Percentiles rank a stretch among this genome's conserved stretches.
Evolutionary conservation across 345 rosid species (phyloP).

Genomic region (Abelmoschus esculentus): DNA sequence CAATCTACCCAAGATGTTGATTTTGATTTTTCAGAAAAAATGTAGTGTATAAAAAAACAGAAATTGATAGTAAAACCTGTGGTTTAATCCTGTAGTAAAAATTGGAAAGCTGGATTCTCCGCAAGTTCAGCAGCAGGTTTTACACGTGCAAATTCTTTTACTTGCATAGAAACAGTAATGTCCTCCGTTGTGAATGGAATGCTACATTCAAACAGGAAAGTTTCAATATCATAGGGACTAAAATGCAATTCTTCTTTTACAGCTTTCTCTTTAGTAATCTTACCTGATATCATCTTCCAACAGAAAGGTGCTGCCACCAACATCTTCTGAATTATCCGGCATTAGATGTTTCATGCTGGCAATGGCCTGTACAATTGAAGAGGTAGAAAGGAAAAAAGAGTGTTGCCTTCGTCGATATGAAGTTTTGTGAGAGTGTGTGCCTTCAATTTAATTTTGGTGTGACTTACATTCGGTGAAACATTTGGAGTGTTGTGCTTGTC

Average conservation of each 20-base stretch:
- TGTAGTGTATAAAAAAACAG: not conserved
- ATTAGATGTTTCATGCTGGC: slow-evolving; percentile 65
- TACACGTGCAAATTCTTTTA: slow-evolving; percentile 52
- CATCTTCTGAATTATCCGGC: slow-evolving; percentile 48
- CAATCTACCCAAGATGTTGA: slow-evolving; percentile 21
- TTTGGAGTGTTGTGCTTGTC: slow-evolving; percentile 44
- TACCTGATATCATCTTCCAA: slow-evolving; percentile 79
- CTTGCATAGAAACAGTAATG: slow-evolving; percentile 39
- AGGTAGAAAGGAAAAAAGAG: not conserved
- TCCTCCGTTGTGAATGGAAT: slow-evolving; percentile 84
- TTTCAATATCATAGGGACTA: not conserved
- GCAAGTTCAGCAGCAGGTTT: slow-evolving; percentile 58
- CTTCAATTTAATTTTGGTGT: not conserved
- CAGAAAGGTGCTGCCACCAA: slow-evolving; percentile 46
- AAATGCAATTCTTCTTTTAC: not conserved
- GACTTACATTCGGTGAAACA: slow-evolving; percentile 61
- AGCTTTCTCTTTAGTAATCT: not conserved
- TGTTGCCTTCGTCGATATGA: not conserved
- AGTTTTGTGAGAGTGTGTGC: too few species aligned
- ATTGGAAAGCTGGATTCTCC: slow-evolving; percentile 67
- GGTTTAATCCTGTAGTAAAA: slow-evolving; percentile 64
- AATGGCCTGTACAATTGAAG: slow-evolving; percentile 45
- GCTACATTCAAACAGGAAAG: slow-evolving; percentile 30
- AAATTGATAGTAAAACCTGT: slow-evolving; percentile 6
- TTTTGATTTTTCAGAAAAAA: not conserved